phyloP scores from a whole-genome alignment of 495 filamentous ascomycete species.

The Penicillium herquei region DNA sequence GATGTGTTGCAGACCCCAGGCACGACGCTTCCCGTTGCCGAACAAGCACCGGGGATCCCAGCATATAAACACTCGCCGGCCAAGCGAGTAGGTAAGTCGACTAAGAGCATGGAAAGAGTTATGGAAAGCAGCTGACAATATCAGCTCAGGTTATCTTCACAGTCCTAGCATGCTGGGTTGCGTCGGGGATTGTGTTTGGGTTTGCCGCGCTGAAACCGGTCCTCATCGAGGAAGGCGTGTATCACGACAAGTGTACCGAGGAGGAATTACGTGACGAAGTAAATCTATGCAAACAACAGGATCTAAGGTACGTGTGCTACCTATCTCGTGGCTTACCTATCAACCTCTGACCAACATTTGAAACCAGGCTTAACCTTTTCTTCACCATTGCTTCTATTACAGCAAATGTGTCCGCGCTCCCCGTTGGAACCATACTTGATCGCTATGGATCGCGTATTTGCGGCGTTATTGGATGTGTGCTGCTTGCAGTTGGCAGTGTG shows the following conservation, averaged over 20 bases:
- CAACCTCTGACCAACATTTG: constrained; percentile 5
- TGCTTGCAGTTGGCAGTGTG: constrained; percentile 56
- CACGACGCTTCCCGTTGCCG: constrained; percentile 2
- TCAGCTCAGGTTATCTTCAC: constrained; percentile 18
- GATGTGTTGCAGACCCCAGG: constrained; percentile 15
- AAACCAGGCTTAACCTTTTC: constrained; percentile 61
- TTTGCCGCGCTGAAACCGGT: constrained; percentile 73
- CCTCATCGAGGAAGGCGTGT: constrained; percentile 65
- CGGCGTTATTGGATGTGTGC: constrained; percentile 51
- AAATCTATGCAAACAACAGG: constrained; percentile 64
- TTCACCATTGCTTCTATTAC: constrained; percentile 86
- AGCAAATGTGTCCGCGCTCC: constrained; percentile 78
- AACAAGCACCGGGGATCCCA: constrained; percentile 7
- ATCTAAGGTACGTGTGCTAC: constrained; percentile 47
- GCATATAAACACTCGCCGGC: constrained; percentile 12
- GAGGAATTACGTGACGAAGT: constrained; percentile 41
- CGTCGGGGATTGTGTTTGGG: constrained; percentile 66
- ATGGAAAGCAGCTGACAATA: neutral
- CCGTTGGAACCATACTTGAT: constrained; percentile 68
- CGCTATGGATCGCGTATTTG: constrained; percentile 63
- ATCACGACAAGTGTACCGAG: constrained; percentile 43
- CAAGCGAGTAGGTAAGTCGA: constrained; percentile 13
- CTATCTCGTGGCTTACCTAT: neutral
- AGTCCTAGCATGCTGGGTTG: constrained; percentile 16
- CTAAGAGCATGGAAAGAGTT: neutral